Percentiles rank a stretch among this genome's conserved stretches.
phyloP scores from a whole-genome alignment of 768 basidiomycete genomes.

The Suillus subluteus region DNA sequence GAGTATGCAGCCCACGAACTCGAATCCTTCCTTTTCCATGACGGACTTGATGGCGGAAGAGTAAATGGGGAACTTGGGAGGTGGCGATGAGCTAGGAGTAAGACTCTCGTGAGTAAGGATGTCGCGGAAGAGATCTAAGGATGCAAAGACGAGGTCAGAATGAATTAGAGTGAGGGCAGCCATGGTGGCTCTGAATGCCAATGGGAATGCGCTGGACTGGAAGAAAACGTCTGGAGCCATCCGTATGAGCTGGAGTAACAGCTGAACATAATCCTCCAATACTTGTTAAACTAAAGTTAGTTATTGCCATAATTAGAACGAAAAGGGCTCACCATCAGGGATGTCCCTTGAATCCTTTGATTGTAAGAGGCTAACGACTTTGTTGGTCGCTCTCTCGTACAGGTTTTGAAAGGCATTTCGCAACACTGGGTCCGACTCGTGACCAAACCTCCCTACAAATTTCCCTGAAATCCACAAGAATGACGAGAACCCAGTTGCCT shows the following conservation, averaged over 20 bases:
- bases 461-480: conserved; percentile 97
- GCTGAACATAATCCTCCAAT: conserved; percentile 90
- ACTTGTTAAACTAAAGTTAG: conserved; percentile 51
- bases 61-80: conserved; percentile 66
- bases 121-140: conserved; percentile 78
- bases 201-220: conserved; percentile 73
- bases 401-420: conserved; percentile 60
- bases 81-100: conserved; percentile 46
- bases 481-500: conserved; percentile 77
- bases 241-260: conserved; percentile 70
- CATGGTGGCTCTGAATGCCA: conserved; percentile 77
- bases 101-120: conserved; percentile 80
- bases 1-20: conserved; percentile 70
- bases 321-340: conserved; percentile 78
- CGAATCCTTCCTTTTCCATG: conserved; percentile 72
- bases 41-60: conserved; percentile 61
- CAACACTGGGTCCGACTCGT: conserved; percentile 59
- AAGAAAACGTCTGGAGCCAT: conserved; percentile 78
- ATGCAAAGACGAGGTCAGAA: conserved; percentile 77
- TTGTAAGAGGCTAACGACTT: conserved; percentile 69
- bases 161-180: conserved; percentile 83
- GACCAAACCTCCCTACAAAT: conserved; percentile 75
- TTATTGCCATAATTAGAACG: conserved; percentile 4
- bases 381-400: conserved; percentile 78
- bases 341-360: conserved; percentile 70